These are phyloP conservation scores for Histomonas meleagridis DNA, from an alignment of 208 protist genomes.

Conservation along the genomic window DNA sequence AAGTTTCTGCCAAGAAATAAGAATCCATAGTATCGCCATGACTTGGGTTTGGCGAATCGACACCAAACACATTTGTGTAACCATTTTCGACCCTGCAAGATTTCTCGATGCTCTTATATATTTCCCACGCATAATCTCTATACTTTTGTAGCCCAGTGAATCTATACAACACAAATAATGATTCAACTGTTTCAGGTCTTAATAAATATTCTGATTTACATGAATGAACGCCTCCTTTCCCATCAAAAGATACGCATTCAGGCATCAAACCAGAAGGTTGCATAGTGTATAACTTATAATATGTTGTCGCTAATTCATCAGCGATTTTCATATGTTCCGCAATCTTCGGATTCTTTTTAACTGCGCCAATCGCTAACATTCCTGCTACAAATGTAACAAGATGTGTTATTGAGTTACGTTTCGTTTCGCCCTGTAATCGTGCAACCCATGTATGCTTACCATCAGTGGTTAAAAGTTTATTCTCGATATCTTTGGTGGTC, in stretches of 20 bases:
- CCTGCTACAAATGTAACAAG: background rate
- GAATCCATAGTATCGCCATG: slow-evolving; percentile 59
- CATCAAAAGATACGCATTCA: too few species aligned
- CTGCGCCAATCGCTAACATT: background rate
- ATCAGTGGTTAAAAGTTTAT: too few species aligned
- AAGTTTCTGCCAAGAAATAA: slow-evolving; percentile 72
- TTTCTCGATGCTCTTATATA: slow-evolving; percentile 58
- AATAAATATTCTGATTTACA: slow-evolving; percentile 53
- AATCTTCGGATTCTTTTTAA: background rate
- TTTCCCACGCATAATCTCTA: slow-evolving; percentile 62
- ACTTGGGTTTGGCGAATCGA: slow-evolving; percentile 9
- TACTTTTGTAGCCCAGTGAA: slow-evolving; percentile 57
- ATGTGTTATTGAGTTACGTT: too few species aligned
- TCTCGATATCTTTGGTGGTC: too few species aligned
- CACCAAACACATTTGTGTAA: slow-evolving; percentile 48
- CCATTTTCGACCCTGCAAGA: slow-evolving; percentile 46
- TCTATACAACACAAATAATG: slow-evolving; percentile 46
- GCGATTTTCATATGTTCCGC: background rate
- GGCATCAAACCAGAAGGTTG: background rate
- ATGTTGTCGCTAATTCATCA: background rate
- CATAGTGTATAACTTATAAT: background rate
- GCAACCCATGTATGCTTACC: too few species aligned
- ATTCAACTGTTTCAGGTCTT: slow-evolving; percentile 48
- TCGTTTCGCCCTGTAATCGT: too few species aligned
- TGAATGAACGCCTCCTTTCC: too few species aligned